These are phyloP conservation scores for Tetracentron sinense DNA, from an alignment of 164 flowering plant species.

Conservation along the genomic window DNA sequence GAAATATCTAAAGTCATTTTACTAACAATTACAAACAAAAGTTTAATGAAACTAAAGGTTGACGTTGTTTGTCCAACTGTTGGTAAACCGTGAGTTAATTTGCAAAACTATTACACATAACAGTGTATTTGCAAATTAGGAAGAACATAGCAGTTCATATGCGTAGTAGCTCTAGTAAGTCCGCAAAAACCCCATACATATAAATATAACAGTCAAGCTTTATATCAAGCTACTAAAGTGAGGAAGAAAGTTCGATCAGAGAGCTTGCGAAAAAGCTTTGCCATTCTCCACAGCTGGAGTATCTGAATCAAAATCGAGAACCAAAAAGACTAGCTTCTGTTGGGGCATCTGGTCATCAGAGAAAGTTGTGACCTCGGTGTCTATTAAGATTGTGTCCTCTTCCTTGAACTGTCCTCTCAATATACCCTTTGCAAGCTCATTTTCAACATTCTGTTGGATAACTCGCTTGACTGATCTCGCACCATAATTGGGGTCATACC, in stretches of 20 bases:
- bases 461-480: constrained; percentile 96
- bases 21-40: too few relatives aligned
- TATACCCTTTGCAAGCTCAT: constrained; percentile 92
- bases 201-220: too few relatives aligned
- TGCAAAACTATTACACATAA: too few relatives aligned
- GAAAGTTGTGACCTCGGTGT: constrained; percentile 76
- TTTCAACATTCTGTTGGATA: constrained; percentile 88
- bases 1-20: too few relatives aligned
- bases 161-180: too few relatives aligned
- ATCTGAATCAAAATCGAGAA: constrained; percentile 31
- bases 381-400: constrained; percentile 68
- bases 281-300: constrained; percentile 23
- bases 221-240: too few relatives aligned
- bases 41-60: too few relatives aligned
- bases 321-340: constrained; percentile 70
- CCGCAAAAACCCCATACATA: too few relatives aligned
- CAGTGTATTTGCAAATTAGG: too few relatives aligned
- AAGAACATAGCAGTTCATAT: too few relatives aligned
- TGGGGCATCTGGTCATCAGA: constrained; percentile 85
- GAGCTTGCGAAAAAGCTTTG: constrained; percentile 37
- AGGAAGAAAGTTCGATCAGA: constrained; percentile 7
- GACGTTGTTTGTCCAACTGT: too few relatives aligned
- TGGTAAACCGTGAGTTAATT: too few relatives aligned
- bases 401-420: constrained; percentile 90
- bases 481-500: constrained; percentile 94